Evolutionary conservation across 2,329 filamentous ascomycete species (phyloP), one percentile per base, ranked within the genome.

Genomic region (Xylariaceae sp.): DNA sequence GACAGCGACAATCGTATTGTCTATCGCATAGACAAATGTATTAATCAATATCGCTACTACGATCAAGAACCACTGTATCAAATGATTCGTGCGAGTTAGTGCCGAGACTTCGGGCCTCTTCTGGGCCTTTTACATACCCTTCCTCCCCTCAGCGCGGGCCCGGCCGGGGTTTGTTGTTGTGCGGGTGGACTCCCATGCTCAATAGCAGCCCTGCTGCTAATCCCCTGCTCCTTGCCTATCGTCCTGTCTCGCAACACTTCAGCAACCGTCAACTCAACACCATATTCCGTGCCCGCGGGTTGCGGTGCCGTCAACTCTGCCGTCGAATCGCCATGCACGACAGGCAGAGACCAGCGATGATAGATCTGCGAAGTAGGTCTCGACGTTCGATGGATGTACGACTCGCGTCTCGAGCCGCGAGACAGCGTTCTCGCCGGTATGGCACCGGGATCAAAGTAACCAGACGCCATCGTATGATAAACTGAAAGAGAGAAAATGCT

Each of bases 1-100:
- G 64, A 77, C 74, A 6, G 78, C 78, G 1, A 76, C 70, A 51
- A 80, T 78, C 1, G 78, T 81, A 9, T 74, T 78, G 62, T 76
- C 73, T 34, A 76, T 68, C 4, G 72, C 72, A 60, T 75, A 76
- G 6, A 77, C 72, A 18, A 74, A 47, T 2, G 18, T n/a, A 3
- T 18, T 10, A 7, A 42, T 34, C 5, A 57, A 37, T 5, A 52
- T 47, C 1, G 49, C n/a, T n/a, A 47, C 44, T 4, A 52, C 42
- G 11, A 44, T 23, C 2, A 57, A 30, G 6, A 52, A 13, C 53
- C 53, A 55, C 44, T 47, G 15, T 18, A 45, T n/a, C n/a, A 18
- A 5, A 23, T 50, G 44, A n/a, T 4, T 47, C 44, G 7, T 15
- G 44, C 15, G 2, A 2, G 44, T 42, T 42, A 42, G 37, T 42